Evolutionary conservation across 83 land plant species (phyloP).

Genomic region (Diphasiastrum complanatum): DNA sequence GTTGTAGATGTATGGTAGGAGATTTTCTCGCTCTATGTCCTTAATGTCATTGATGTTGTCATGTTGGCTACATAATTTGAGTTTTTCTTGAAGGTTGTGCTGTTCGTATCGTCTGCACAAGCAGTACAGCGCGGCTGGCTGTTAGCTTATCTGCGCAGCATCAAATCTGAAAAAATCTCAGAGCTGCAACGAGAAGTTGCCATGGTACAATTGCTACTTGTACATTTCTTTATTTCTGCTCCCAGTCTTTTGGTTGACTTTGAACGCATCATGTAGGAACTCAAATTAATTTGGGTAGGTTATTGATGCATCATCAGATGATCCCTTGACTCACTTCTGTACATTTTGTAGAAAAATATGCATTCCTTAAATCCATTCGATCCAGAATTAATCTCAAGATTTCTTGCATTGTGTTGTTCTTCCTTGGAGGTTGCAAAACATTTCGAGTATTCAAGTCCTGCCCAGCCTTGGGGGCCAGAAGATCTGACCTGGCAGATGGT

Average conservation of each 20-base stretch:
- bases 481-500: slow-evolving; percentile 17
- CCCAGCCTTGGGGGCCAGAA: slow-evolving; percentile 2
- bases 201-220: not conserved
- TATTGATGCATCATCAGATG: too few species aligned
- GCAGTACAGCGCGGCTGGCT: slow-evolving; percentile 5
- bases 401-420: too few species aligned
- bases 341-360: too few species aligned
- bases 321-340: too few species aligned
- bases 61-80: too few species aligned
- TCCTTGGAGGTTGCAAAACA: slow-evolving; percentile 1
- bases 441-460: slow-evolving; percentile 14
- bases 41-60: too few species aligned
- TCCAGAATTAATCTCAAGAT: too few species aligned
- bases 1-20: too few species aligned
- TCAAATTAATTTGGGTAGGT: not conserved
- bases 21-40: too few species aligned
- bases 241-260: not conserved
- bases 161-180: not conserved
- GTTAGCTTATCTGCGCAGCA: slow-evolving; percentile 3
- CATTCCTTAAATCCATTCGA: too few species aligned
- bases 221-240: not conserved
- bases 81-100: not conserved
- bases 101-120: slow-evolving; percentile 1
- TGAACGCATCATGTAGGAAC: not conserved
- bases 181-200: not conserved